Base-by-base conservation (phyloP, 1,284 basidiomycete genomes). In the Naganishia cerealis region DNA sequence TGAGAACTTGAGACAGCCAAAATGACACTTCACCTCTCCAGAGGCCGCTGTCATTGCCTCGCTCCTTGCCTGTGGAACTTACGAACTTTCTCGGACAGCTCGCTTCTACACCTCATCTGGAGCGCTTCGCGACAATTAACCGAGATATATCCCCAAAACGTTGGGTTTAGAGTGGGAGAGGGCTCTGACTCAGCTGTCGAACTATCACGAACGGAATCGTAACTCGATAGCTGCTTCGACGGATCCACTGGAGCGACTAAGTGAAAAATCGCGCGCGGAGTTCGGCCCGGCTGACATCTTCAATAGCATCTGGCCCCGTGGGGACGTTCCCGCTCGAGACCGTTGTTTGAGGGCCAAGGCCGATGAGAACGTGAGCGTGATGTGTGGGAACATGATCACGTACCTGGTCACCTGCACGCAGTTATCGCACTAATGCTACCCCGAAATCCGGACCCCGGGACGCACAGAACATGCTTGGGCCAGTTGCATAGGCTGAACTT, bases 401-500 rank as follows among this genome's bases (percentile, higher is more conserved):
- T 33, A 33, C 29, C 29, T 33, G 29, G 29, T 33, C 29, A 33
- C 29, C 29, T 33, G 29, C 2, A 33, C 29, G 6, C 29, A 33
- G 29, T 33, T 33, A 33, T 50, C 46, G 46, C 46, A 21, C 12
- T 50, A 24, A 24, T 50, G 46, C 10, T 50, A 21, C 46, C 21
- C 46, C 46, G 46, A n/a, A 50, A 50, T 24, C 24, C 46, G 46
- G 46, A 24, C 46, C 24, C 46, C 46, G 46, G 46, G n/a, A 50
- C 46, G 46, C 24, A 24, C n/a, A 50, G 46, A 50, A 50, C 46
- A 50, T 21, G 43, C 43, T 46, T 15, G 43, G n/a, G 2, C 16
- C 43, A 12, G 42, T 46, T n/a, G 43, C 7, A n/a, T 46, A 18
- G 43, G 16, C n/a, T 2, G 43, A 8, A 24, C 13, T 9, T 7